Evolutionary conservation across 208 protist genomes (phyloP), one percentile per base, ranked within the genome.

Genomic region (Acanthamoeba healyi): DNA sequence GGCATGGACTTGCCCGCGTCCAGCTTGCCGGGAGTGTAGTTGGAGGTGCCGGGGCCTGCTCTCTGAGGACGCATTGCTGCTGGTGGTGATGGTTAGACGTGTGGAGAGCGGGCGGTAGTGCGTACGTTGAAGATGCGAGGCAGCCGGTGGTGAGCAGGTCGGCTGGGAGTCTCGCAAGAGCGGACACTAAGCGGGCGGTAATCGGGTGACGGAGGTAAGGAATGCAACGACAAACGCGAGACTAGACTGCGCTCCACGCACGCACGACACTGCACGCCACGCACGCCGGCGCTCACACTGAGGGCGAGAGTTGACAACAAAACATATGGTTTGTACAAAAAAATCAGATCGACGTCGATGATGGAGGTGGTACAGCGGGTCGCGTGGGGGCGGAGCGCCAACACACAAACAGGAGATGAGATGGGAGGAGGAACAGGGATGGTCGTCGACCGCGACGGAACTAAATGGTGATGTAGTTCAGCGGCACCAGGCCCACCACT

Each of bases 381-480:
- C n/a, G n/a, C n/a, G n/a, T n/a, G n/a, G n/a, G n/a, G n/a, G n/a
- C n/a, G n/a, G n/a, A n/a, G n/a, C n/a, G n/a, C n/a, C n/a, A n/a
- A n/a, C n/a, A n/a, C n/a, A n/a, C 17, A 61, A 24, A 7, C 17
- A 61, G 54, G 54, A 61, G 2, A 26, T 4, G 44, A 49, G 54
- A n/a, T 61, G 54, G 51, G 19, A 6, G 54, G 24, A 26, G 29
- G 44, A 49, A 49, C 44, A 49, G 44, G 9, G 9, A 49, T 49
- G 44, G 12, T 49, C 7, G 44, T 12, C 44, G 12, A 15, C 12
- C 7, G 44, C 7, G 44, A 49, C 7, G 4, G 7, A 4, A 17
- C 65, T 32, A 92, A 46, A 77, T 19, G 14, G 36, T 67, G 32
- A 92, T 92, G 61, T 92, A 92, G 61, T 67, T 77, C 29, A 92